Base-by-base conservation (phyloP, 2,329 filamentous ascomycete genomes). In the Xylaria sp. region DNA sequence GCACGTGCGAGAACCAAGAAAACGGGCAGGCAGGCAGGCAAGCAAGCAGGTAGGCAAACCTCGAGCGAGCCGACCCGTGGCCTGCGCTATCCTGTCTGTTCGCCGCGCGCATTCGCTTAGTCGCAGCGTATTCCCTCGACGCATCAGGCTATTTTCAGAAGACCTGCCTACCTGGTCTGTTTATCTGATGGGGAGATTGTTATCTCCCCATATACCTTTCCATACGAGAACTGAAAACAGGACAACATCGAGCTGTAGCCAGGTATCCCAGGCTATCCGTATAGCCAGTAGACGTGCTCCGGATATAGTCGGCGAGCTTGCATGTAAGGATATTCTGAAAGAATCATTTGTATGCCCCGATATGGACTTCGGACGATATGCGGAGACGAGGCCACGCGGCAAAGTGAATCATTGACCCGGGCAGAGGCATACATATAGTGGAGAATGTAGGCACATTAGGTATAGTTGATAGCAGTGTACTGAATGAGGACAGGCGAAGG, bases 51-150 rank as follows among this genome's bases (percentile, higher is more conserved):
- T 28, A 28, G 28, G 28, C 28, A 28, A 10, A 36, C 46, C 54
- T 63, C 67, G 67, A 69, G 54, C 67, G 67, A 69, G 54, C 67
- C 67, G 55, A 57, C 15, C 67, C 67, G 67, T 43, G 59, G 28
- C 54, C 43, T 60, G 43, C 49, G 46, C 18, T 20, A 20, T 48
- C 46, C 10, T 9, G 46, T 48, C 49, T 57, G 10, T 28, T 41
- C 20, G 31, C 18, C 43, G 41, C 23, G 28, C 51, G 28, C 51
- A 41, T 57, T 56, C 25, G 56, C 23, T 59, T 33, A 36, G 12
- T 31, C 28, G 23, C 31, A 41, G 25, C 10, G n/a, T 20, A 59
- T 43, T 55, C 51, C 23, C 20, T 33, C 31, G 28, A 52, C 36
- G 55, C 55, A 39, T 63, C 4, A 7, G 48, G 43, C 57, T 58